These are phyloP conservation scores for Canna indica DNA, from an alignment of 176 grass and related monocot species.

Conservation along the genomic window DNA sequence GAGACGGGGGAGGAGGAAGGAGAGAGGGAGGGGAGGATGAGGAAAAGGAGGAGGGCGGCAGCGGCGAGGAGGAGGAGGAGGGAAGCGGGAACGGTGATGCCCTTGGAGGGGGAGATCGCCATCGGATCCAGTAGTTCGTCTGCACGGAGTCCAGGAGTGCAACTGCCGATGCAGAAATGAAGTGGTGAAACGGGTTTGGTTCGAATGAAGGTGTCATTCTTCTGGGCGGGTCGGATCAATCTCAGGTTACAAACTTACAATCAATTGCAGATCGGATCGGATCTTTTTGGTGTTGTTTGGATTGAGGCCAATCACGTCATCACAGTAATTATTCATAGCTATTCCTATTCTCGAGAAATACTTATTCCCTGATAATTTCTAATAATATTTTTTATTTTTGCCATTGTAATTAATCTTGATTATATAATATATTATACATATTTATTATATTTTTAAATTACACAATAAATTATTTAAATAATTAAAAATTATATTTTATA, in stretches of 20 bases:
- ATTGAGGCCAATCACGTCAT: too few relatives aligned
- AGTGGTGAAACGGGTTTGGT: not conserved
- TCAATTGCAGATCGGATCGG: not conserved
- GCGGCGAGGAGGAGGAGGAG: slow-evolving; percentile 37
- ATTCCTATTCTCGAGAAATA: too few relatives aligned
- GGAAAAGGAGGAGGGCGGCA: slow-evolving; percentile 31
- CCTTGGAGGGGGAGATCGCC: slow-evolving; percentile 30
- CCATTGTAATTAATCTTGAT: too few relatives aligned
- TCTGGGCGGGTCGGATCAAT: not conserved
- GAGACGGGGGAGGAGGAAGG: slow-evolving; percentile 35
- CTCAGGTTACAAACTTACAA: not conserved
- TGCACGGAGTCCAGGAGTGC: not conserved
- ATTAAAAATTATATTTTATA: too few relatives aligned
- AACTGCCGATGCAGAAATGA: not conserved
- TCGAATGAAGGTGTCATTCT: not conserved
- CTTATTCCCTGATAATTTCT: too few relatives aligned
- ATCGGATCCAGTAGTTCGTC: not conserved
- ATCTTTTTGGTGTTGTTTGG: too few relatives aligned
- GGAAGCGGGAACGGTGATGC: slow-evolving; percentile 36
- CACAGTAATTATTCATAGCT: too few relatives aligned
- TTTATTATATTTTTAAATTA: too few relatives aligned
- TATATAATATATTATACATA: too few relatives aligned
- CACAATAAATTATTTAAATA: too few relatives aligned
- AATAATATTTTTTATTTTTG: too few relatives aligned
- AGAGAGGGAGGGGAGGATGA: slow-evolving; percentile 33